A percentile compares a stretch with the other conserved stretches of the same genome.
Evolutionary conservation across 1,284 basidiomycete genomes (phyloP).

Genomic region (Coniferiporia sulphurascens): DNA sequence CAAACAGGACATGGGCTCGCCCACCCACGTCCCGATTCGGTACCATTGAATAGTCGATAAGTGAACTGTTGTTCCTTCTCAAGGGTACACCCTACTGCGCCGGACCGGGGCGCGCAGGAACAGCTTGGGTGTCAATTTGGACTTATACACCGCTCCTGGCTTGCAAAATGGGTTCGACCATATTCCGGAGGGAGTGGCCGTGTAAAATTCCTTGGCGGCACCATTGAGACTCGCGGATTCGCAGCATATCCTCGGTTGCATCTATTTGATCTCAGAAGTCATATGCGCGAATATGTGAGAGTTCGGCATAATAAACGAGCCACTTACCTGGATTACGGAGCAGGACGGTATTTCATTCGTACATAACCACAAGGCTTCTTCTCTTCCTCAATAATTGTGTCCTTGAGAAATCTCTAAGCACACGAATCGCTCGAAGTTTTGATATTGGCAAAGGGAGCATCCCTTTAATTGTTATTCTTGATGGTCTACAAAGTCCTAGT

Average conservation of each 20-base stretch:
- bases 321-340: slow-evolving; percentile 36
- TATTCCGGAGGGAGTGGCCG: slow-evolving; percentile 44
- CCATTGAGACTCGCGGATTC: slow-evolving; percentile 63
- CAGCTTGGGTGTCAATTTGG: slow-evolving; percentile 79
- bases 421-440: slow-evolving; percentile 52
- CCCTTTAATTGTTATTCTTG: slow-evolving; percentile 50
- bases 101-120: slow-evolving; percentile 85
- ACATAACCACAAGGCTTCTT: slow-evolving; percentile 20
- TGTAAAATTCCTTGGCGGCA: slow-evolving; percentile 55
- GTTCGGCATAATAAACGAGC: slow-evolving; percentile 40
- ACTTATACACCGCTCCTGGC: slow-evolving; percentile 78
- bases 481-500: slow-evolving; percentile 35
- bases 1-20: slow-evolving; percentile 83
- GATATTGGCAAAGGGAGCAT: slow-evolving; percentile 52
- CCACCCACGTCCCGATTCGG: slow-evolving; percentile 76
- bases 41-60: slow-evolving; percentile 87
- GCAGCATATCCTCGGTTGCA: slow-evolving; percentile 51
- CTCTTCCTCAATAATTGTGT: slow-evolving; percentile 13
- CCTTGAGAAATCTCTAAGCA: slow-evolving; percentile 31
- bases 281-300: slow-evolving; percentile 41
- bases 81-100: slow-evolving; percentile 59
- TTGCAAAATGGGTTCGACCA: slow-evolving; percentile 63
- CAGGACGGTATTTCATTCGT: slow-evolving; percentile 34
- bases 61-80: slow-evolving; percentile 36
- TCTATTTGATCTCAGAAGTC: slow-evolving; percentile 54